phyloP scores from a whole-genome alignment of 2,329 filamentous ascomycete genomes.

The Tolypocladium ovalisporum region DNA sequence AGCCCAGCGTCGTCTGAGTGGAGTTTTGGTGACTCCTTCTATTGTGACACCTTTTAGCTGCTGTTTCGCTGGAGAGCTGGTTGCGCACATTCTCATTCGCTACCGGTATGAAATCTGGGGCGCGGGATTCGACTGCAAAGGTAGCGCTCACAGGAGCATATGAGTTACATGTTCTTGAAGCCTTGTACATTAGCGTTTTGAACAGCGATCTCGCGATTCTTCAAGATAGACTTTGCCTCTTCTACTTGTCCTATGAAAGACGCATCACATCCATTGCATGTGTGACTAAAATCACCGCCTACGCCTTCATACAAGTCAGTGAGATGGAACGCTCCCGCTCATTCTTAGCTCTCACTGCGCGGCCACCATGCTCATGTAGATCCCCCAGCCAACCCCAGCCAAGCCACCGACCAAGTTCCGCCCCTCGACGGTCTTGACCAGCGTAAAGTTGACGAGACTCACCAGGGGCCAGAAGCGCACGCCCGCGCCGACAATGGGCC shows the following conservation, averaged over 20 bases:
- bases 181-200: neutral
- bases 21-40: neutral
- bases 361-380: constrained; percentile 60
- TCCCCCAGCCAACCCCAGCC: constrained; percentile 63
- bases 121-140: neutral
- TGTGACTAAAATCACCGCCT: neutral
- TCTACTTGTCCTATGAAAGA: neutral
- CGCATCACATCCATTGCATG: neutral
- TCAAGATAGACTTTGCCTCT: neutral
- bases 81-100: too few relatives aligned
- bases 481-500: constrained; percentile 54
- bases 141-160: neutral
- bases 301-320: neutral
- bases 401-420: constrained; percentile 61
- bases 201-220: neutral
- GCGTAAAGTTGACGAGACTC: constrained; percentile 57
- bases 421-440: constrained; percentile 58
- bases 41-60: neutral
- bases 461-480: constrained; percentile 61
- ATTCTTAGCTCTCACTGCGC: constrained; percentile 10
- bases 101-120: too few relatives aligned
- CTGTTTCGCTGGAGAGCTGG: neutral
- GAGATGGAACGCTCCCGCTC: neutral
- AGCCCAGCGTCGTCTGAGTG: neutral
- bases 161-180: neutral